These are phyloP conservation scores for Synchytrium microbalum DNA, from an alignment of 371 early-diverging fungal genomes.

Conservation along the genomic window DNA sequence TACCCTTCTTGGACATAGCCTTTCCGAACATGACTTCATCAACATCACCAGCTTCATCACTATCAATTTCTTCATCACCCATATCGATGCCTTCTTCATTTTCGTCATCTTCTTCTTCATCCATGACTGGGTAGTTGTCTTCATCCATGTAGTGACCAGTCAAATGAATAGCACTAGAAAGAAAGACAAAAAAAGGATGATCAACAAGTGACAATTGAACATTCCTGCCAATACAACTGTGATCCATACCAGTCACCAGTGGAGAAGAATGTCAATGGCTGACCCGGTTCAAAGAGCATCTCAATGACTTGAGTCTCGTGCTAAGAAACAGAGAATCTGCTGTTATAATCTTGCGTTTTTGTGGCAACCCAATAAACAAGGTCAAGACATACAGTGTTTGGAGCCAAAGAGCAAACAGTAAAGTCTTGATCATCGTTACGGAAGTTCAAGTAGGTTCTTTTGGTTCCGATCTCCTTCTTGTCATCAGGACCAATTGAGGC, in stretches of 20 bases:
- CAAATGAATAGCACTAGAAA: constrained; percentile 51
- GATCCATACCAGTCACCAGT: constrained; percentile 38
- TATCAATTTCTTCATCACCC: constrained; percentile 18
- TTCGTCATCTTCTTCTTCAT: constrained; percentile 32
- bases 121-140: constrained; percentile 1
- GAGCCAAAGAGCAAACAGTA: constrained; percentile 67
- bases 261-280: constrained; percentile 50
- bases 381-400: constrained; percentile 56
- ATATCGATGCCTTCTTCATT: constrained; percentile 13
- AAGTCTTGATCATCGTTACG: constrained; percentile 54
- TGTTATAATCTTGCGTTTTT: no score
- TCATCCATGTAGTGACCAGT: constrained; percentile 63
- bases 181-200: constrained; percentile 11
- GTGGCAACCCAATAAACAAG: constrained; percentile 16
- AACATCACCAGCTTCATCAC: constrained; percentile 11
- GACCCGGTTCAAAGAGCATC: constrained; percentile 15
- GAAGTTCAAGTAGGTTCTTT: neutral
- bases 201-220: neutral
- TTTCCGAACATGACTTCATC: neutral
- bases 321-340: neutral
- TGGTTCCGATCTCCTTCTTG: neutral
- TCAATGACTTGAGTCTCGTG: neutral
- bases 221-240: constrained; percentile 13
- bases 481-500: neutral
- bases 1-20: neutral